Evolutionary conservation across 331 rosid genomes (phyloP).

Genomic region (Pyrus hybrid): DNA sequence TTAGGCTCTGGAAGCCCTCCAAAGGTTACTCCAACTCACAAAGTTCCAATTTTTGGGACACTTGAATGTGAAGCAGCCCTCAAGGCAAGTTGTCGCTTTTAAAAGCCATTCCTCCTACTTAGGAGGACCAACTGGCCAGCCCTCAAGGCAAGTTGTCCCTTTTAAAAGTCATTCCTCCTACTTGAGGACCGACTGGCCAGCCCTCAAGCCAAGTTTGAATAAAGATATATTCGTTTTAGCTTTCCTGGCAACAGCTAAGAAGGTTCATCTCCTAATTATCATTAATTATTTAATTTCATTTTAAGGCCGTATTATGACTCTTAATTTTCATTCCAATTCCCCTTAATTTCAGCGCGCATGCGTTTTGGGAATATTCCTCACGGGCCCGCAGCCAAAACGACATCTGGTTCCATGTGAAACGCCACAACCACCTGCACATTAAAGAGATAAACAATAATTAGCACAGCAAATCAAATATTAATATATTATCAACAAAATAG

Average conservation of each 20-base stretch:
- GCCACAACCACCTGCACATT: background rate
- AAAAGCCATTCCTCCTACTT: background rate
- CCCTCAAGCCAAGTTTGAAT: background rate
- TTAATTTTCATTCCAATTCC: background rate
- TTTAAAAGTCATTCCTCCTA: background rate
- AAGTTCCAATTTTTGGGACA: too few species aligned
- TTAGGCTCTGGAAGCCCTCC: background rate
- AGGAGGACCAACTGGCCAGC: background rate
- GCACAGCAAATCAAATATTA: background rate
- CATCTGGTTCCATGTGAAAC: background rate
- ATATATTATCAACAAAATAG: background rate
- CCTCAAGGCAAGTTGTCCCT: background rate
- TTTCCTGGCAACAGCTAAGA: background rate
- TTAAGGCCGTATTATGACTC: background rate
- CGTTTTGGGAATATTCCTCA: background rate
- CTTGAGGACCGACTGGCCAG: background rate
- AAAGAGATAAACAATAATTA: background rate
- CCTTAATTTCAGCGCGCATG: background rate
- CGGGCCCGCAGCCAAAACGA: background rate
- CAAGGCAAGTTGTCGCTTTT: background rate
- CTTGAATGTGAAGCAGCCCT: background rate
- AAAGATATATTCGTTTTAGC: background rate
- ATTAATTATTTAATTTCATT: background rate
- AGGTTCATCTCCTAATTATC: background rate
- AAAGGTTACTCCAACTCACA: background rate